Percentiles rank a stretch among this genome's conserved stretches.
phyloP scores from a whole-genome alignment of 2,329 filamentous ascomycete genomes.

The Chrysoporthe cubensis region DNA sequence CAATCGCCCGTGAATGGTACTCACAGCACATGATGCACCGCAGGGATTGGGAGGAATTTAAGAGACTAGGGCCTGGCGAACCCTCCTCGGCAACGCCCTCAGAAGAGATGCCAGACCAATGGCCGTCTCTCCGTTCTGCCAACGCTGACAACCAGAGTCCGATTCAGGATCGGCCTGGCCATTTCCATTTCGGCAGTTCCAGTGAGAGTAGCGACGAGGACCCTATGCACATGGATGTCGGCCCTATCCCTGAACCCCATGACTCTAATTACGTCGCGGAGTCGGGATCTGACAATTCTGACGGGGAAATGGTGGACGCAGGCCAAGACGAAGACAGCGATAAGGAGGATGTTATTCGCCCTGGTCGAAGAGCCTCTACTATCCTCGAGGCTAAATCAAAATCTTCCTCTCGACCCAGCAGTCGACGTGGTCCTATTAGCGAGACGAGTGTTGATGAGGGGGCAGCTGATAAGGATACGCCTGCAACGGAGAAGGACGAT shows the following conservation, averaged over 20 bases:
- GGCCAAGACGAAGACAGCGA: slow-evolving; percentile 1
- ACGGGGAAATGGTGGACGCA: background rate
- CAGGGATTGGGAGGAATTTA: slow-evolving; percentile 24
- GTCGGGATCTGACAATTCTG: slow-evolving; percentile 14
- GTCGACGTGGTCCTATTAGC: background rate
- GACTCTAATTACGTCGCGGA: slow-evolving; percentile 25
- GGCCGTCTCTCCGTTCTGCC: slow-evolving; percentile 23
- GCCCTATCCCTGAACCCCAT: slow-evolving; percentile 17
- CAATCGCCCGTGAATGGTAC: slow-evolving; percentile 25
- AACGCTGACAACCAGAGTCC: slow-evolving; percentile 24
- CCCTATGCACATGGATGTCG: slow-evolving; percentile 25
- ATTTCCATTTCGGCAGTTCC: background rate
- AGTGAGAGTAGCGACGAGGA: slow-evolving; percentile 23
- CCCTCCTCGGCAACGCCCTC: slow-evolving; percentile 18
- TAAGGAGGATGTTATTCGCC: background rate
- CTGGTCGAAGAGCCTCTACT: background rate
- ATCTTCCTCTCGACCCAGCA: background rate
- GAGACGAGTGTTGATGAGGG: slow-evolving; percentile 4
- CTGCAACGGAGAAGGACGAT: background rate
- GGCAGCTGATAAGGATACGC: background rate
- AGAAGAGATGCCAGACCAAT: slow-evolving; percentile 15
- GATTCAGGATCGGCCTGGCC: slow-evolving; percentile 14
- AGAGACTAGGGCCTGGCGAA: slow-evolving; percentile 25
- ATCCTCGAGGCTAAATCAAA: background rate
- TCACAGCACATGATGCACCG: slow-evolving; percentile 27